These are phyloP conservation scores for Cynanchum wilfordii DNA, from an alignment of 257 asterid species.

Conservation along the genomic window DNA sequence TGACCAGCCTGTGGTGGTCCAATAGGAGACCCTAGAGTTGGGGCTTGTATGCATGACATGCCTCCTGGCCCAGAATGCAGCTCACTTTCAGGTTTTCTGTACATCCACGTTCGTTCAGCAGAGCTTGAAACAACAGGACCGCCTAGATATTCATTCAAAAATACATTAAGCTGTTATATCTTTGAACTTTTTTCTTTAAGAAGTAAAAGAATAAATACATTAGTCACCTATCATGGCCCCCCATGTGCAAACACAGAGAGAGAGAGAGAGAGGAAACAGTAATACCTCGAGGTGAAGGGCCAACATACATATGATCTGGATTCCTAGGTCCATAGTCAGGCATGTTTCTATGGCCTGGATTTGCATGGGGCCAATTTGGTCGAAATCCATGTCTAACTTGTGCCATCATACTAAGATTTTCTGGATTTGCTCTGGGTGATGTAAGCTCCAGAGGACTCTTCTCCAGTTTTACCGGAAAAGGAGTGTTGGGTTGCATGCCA, in stretches of 20 bases:
- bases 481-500: constrained; percentile 35
- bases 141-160: constrained; percentile 19
- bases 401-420: constrained; percentile 44
- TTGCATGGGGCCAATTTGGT: constrained; percentile 51
- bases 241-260: neutral
- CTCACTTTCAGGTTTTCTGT: constrained; percentile 45
- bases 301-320: constrained; percentile 22
- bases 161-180: neutral
- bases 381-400: constrained; percentile 50
- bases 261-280: constrained; percentile 1
- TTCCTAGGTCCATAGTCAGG: constrained; percentile 40
- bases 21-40: constrained; percentile 43
- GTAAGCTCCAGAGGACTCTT: constrained; percentile 46
- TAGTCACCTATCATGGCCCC: neutral
- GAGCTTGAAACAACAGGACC: constrained; percentile 25
- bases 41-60: constrained; percentile 35
- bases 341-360: constrained; percentile 37
- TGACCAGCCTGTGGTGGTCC: constrained; percentile 58
- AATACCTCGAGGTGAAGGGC: constrained; percentile 32
- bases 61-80: constrained; percentile 44
- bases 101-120: constrained; percentile 35
- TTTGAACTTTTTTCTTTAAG: neutral
- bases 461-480: constrained; percentile 43
- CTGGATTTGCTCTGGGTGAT: constrained; percentile 69
- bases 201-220: neutral